Evolutionary conservation across 139 green algal genomes (phyloP).

Genomic region (Volvox reticuliferus): DNA sequence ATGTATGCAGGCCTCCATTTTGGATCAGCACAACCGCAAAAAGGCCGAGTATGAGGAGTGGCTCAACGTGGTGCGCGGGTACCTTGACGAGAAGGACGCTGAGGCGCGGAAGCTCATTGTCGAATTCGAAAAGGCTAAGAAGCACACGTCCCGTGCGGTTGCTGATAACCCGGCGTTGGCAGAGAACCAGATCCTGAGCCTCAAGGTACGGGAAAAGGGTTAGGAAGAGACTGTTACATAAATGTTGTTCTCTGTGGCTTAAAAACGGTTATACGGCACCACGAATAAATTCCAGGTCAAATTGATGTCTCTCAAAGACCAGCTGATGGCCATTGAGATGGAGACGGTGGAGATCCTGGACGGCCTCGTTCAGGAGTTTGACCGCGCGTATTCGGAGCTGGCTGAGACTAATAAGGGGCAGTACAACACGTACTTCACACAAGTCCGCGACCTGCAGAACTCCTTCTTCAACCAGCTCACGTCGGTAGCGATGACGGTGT

Average conservation of each 20-base stretch:
- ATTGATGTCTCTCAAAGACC: slow-evolving; percentile 73
- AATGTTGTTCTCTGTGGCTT: no score
- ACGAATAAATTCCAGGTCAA: slow-evolving; percentile 52
- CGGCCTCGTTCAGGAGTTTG: slow-evolving; percentile 82
- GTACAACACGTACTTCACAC: slow-evolving; percentile 80
- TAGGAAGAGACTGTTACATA: no score
- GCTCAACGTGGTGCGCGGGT: slow-evolving; percentile 49
- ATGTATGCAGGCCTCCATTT: slow-evolving; percentile 49
- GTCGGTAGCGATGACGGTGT: slow-evolving; percentile 58
- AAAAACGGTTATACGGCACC: no score
- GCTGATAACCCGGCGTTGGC: neutral
- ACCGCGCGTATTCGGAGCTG: slow-evolving; percentile 82
- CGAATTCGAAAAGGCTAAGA: slow-evolving; percentile 78
- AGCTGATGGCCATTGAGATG: slow-evolving; percentile 76
- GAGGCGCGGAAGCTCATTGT: slow-evolving; percentile 51
- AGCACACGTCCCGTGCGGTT: slow-evolving; percentile 60
- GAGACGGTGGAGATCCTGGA: slow-evolving; percentile 73
- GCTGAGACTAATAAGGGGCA: slow-evolving; percentile 76
- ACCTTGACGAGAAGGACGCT: slow-evolving; percentile 57
- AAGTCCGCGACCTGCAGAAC: slow-evolving; percentile 81
- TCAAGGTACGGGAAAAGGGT: slow-evolving; percentile 42
- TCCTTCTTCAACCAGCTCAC: slow-evolving; percentile 69
- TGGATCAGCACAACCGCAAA: slow-evolving; percentile 79
- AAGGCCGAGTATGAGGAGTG: slow-evolving; percentile 73
- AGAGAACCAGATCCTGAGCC: slow-evolving; percentile 40